Evolutionary conservation across 1,284 basidiomycete genomes (phyloP).

Genomic region (Chondrostereum purpureum): DNA sequence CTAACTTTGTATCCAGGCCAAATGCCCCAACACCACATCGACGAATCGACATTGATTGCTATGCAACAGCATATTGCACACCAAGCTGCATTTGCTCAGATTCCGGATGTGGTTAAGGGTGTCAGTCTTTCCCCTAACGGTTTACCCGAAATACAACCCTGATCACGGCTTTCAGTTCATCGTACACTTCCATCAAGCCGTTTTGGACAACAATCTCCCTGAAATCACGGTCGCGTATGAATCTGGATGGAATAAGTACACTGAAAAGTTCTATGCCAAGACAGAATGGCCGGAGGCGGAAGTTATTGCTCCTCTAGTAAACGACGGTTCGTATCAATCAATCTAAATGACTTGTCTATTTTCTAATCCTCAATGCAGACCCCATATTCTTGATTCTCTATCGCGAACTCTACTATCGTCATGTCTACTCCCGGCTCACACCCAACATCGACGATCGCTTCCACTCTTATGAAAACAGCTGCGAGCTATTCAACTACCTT

Average conservation of each 20-base stretch:
- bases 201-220: constrained; percentile 79
- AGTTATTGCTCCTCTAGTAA: constrained; percentile 88
- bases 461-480: constrained; percentile 98
- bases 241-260: constrained; percentile 93
- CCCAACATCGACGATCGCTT: constrained; percentile 97
- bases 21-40: constrained; percentile 52
- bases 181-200: constrained; percentile 85
- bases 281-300: constrained; percentile 98
- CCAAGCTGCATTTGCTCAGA: constrained; percentile 69
- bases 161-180: constrained; percentile 59
- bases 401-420: constrained; percentile 89
- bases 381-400: constrained; percentile 95
- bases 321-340: constrained; percentile 71
- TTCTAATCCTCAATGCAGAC: constrained; percentile 38
- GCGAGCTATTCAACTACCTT: constrained; percentile 94
- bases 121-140: constrained; percentile 35
- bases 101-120: constrained; percentile 76
- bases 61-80: constrained; percentile 78
- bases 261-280: constrained; percentile 91
- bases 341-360: constrained; percentile 1
- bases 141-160: constrained; percentile 2
- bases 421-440: constrained; percentile 92
- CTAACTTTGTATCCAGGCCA: constrained; percentile 24
- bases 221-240: constrained; percentile 92
- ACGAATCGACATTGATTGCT: constrained; percentile 59